A percentile compares a stretch with the other conserved stretches of the same genome.
phyloP scores from a whole-genome alignment of 768 basidiomycete species.

The Mycena capillaripes region DNA sequence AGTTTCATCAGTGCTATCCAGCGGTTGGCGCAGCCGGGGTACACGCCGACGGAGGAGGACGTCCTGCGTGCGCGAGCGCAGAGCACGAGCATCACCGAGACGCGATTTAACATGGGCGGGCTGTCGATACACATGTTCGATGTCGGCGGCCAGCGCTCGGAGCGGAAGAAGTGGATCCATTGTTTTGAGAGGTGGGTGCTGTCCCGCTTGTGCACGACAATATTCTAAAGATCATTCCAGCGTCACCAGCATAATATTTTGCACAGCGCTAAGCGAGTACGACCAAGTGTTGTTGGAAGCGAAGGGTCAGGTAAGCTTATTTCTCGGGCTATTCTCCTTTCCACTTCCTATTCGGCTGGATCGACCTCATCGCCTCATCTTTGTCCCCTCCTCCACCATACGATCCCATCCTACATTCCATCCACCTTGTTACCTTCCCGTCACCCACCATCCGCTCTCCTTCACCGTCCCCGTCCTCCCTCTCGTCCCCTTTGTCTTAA shows the following conservation, averaged over 20 bases:
- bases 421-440: no score
- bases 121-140: slow-evolving; percentile 66
- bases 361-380: background rate
- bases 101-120: slow-evolving; percentile 69
- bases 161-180: slow-evolving; percentile 47
- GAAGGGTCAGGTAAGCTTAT: slow-evolving; percentile 68
- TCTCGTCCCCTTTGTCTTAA: background rate
- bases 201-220: background rate
- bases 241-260: slow-evolving; percentile 82
- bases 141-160: slow-evolving; percentile 66
- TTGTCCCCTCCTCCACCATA: no score
- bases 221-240: background rate
- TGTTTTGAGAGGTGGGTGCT: slow-evolving; percentile 57
- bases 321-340: background rate
- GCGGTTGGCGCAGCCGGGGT: slow-evolving; percentile 73
- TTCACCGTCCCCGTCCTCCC: background rate
- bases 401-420: no score
- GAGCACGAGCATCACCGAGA: slow-evolving; percentile 85
- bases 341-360: background rate
- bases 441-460: no score
- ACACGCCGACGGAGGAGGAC: slow-evolving; percentile 80
- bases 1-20: slow-evolving; percentile 80
- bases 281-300: slow-evolving; percentile 80
- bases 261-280: slow-evolving; percentile 80
- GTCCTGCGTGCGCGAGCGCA: slow-evolving; percentile 80